phyloP scores from a whole-genome alignment of 371 early-diverging fungal genomes.

The Mortierella sp. region DNA sequence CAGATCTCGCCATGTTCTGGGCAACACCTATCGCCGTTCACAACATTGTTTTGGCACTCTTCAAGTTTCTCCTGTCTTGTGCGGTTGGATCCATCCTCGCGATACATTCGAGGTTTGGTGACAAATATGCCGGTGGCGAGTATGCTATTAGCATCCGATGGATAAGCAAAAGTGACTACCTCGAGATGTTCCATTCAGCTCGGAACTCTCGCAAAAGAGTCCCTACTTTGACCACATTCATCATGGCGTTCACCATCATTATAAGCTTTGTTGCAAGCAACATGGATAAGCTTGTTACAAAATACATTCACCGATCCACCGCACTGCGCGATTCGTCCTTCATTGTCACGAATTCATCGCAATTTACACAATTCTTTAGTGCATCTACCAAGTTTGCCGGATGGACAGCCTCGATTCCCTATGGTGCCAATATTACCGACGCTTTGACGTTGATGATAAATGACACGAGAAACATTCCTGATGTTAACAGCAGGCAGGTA shows the following conservation, averaged over 20 bases:
- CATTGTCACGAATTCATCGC: too few species aligned
- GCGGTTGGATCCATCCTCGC: constrained; percentile 11
- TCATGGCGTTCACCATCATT: constrained; percentile 1
- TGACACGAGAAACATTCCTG: constrained; percentile 14
- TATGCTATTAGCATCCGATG: constrained; percentile 26
- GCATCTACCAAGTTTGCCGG: not conserved
- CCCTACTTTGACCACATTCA: not conserved
- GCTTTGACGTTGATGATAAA: constrained; percentile 9
- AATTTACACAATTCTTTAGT: too few species aligned
- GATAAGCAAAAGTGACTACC: constrained; percentile 12
- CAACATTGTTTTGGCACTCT: not conserved
- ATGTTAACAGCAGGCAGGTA: not conserved
- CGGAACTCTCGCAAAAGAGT: not conserved
- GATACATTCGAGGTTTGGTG: constrained; percentile 10
- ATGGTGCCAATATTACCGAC: not conserved
- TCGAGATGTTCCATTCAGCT: constrained; percentile 18
- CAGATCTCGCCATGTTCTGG: too few species aligned
- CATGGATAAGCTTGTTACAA: not conserved
- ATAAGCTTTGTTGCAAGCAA: constrained; percentile 2
- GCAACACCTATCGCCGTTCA: too few species aligned
- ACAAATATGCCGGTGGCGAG: not conserved
- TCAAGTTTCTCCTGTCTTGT: constrained; percentile 3
- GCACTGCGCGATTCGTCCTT: not conserved
- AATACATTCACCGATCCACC: constrained; percentile 1
- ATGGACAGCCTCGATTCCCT: constrained; percentile 7